phyloP scores from a whole-genome alignment of 1,284 basidiomycete genomes.

The Trametes hirsuta region DNA sequence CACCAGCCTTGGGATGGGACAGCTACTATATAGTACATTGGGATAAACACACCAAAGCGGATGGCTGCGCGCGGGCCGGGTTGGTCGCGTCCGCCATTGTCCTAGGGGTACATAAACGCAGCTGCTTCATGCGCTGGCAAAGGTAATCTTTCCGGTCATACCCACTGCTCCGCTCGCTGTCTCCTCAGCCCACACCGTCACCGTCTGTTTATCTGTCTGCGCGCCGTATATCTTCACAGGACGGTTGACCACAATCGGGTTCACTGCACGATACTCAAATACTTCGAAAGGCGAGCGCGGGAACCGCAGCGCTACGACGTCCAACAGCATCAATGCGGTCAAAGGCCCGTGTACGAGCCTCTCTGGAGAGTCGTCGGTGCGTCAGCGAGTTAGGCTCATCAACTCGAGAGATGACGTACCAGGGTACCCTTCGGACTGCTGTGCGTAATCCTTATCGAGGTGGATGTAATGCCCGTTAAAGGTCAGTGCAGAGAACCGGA shows the following conservation, averaged over 20 bases:
- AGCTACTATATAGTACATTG: background rate
- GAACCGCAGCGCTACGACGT: slow-evolving; percentile 54
- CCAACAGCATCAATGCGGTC: slow-evolving; percentile 77
- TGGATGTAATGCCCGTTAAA: slow-evolving; percentile 81
- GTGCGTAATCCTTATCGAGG: slow-evolving; percentile 72
- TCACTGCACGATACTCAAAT: slow-evolving; percentile 78
- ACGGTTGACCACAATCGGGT: slow-evolving; percentile 72
- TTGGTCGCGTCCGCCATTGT: slow-evolving; percentile 4
- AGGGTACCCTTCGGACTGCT: slow-evolving; percentile 70
- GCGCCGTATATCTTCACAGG: slow-evolving; percentile 57
- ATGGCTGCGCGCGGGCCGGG: background rate
- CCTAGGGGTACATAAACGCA: slow-evolving; percentile 3
- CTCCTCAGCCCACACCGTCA: slow-evolving; percentile 37
- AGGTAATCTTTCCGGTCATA: slow-evolving; percentile 60
- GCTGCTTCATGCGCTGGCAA: slow-evolving; percentile 10
- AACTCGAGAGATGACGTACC: slow-evolving; percentile 45
- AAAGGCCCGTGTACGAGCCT: slow-evolving; percentile 83
- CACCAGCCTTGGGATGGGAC: background rate
- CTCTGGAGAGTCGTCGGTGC: slow-evolving; percentile 45
- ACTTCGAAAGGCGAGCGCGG: slow-evolving; percentile 47
- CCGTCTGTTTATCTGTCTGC: slow-evolving; percentile 40
- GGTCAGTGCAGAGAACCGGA: slow-evolving; percentile 84
- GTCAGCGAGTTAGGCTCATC: background rate
- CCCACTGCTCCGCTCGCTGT: slow-evolving; percentile 53
- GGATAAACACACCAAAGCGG: slow-evolving; percentile 1